Evolutionary conservation across 306 rosid genomes (phyloP), one percentile per base, ranked within the genome.

Genomic region (Prunus salicina): DNA sequence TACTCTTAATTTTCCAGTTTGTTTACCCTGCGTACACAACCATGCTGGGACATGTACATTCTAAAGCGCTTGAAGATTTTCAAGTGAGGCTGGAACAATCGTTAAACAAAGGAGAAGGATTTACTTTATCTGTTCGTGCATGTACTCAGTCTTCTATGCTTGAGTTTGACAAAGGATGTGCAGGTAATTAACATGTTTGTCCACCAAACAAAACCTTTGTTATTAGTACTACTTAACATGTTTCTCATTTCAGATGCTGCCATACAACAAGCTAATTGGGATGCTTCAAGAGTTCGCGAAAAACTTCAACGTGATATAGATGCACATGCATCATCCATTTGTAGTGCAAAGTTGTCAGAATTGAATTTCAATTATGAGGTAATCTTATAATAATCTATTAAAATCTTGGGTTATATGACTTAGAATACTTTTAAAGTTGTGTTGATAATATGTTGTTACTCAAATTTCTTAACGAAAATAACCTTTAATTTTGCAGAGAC

Each of bases 1-100:
- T 45, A 19, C 2, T 38, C 43, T 38, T 38, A 38, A 38, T 38
- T 38, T 38, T 38, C 2, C 43, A 38, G 43, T 38, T 38, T 7
- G 9, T 93, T 74, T 73, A 87, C 81, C 92, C 97, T 81, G 86
- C 90, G 24, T 93, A 87, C 82, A 75, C 82, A 49, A 71, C 88
- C 64, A 62, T 89, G 89, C 50, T 94, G 41, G 97, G 96, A 53
- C 97, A 87, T 79, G 79, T 94, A 34, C 88, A 89, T 28, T 69
- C 90, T 82, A 79, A 73, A 74, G 87, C 89, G 46, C 74, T 87
- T 16, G 88, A 87, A 9, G 66, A 69, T 78, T 89, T 90, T 47
- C 87, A 90, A 86, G 63, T 52, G 53, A 38, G 43, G 9, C 43
- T 38, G 43, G 43, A 38, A 38, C 43, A 6, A 38, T 38, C 43